phyloP scores from a whole-genome alignment of 1,284 basidiomycete genomes.

The Sanghuangporus baumii region DNA sequence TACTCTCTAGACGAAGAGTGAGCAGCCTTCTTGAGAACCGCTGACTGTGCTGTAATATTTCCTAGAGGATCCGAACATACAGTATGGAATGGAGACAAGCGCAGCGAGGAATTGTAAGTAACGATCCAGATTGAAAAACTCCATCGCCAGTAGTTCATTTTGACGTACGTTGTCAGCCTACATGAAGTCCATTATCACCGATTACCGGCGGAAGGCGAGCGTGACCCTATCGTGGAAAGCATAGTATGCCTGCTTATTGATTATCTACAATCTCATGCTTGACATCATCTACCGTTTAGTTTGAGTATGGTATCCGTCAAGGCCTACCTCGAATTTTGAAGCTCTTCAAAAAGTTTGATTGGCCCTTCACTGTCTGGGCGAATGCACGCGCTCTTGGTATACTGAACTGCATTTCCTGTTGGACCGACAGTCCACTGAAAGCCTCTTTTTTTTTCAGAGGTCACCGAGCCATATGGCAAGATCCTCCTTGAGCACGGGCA shows the following conservation, averaged over 20 bases:
- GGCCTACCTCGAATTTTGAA: constrained; percentile 30
- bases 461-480: constrained; percentile 21
- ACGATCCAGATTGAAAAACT: background rate
- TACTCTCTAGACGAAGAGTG: background rate
- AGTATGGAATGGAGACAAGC: background rate
- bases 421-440: constrained; percentile 26
- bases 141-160: background rate
- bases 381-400: constrained; percentile 30
- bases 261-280: background rate
- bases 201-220: background rate
- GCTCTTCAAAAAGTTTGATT: constrained; percentile 27
- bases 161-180: background rate
- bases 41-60: background rate
- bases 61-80: background rate
- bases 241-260: background rate
- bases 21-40: background rate
- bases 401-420: constrained; percentile 27
- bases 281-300: constrained; percentile 4
- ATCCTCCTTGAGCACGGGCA: background rate
- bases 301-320: constrained; percentile 32
- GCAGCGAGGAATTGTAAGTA: background rate
- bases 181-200: constrained; percentile 1
- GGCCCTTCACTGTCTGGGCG: constrained; percentile 29
- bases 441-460: constrained; percentile 32
- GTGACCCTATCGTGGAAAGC: background rate